Evolutionary conservation across 192 early-diverging fungal genomes (phyloP).

Genomic region (Entomortierella parvispora): DNA sequence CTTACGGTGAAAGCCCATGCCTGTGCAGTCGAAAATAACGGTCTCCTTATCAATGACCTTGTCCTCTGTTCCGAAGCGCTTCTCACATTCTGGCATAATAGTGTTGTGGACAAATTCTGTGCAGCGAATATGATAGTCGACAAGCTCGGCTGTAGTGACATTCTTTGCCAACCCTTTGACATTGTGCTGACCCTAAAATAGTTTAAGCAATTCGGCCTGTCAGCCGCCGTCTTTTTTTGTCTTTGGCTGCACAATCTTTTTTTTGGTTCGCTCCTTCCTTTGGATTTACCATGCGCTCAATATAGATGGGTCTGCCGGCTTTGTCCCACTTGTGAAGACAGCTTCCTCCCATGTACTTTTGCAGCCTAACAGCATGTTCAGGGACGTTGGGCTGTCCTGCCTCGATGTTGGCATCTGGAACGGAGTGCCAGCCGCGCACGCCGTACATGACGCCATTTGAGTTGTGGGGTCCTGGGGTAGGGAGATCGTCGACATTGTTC

Average conservation of each 20-base stretch:
- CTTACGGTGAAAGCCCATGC: conserved; percentile 80
- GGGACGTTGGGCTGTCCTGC: conserved; percentile 61
- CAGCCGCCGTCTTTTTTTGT: neutral
- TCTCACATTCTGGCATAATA: conserved; percentile 83
- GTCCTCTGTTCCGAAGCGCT: conserved; percentile 63
- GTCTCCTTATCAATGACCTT: conserved; percentile 80
- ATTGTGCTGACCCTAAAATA: conserved; percentile 65
- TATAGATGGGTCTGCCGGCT: conserved; percentile 89
- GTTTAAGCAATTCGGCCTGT: neutral
- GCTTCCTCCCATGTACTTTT: conserved; percentile 74
- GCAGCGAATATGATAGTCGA: conserved; percentile 75
- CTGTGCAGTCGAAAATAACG: conserved; percentile 92
- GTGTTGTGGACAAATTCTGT: conserved; percentile 76
- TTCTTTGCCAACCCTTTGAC: conserved; percentile 72
- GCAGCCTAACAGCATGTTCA: conserved; percentile 71
- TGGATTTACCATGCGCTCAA: conserved; percentile 83
- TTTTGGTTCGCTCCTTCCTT: neutral
- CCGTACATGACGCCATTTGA: conserved; percentile 69
- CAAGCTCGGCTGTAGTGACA: conserved; percentile 68
- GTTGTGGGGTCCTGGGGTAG: conserved; percentile 66
- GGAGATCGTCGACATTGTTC: conserved; percentile 67
- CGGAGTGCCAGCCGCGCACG: conserved; percentile 69
- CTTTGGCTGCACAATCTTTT: neutral
- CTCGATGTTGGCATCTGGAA: conserved; percentile 74
- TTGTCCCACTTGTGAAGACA: conserved; percentile 91